These are phyloP conservation scores for Microsporum ferrugineum DNA, from an alignment of 2,329 filamentous ascomycete species.

Conservation along the genomic window DNA sequence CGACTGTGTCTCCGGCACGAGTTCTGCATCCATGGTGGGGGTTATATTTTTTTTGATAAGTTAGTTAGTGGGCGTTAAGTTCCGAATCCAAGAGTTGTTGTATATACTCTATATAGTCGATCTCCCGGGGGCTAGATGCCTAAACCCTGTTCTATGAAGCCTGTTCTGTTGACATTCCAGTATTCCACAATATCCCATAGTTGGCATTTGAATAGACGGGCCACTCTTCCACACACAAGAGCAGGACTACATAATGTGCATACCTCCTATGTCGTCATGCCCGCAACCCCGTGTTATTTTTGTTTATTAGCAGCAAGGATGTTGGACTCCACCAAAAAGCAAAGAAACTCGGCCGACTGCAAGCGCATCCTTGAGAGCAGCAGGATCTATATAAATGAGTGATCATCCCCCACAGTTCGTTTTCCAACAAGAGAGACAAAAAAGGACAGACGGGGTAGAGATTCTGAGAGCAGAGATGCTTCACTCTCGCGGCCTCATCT, in stretches of 20 bases:
- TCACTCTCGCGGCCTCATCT: no score
- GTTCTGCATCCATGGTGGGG: conserved; percentile 28
- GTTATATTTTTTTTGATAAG: neutral
- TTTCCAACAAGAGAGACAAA: neutral
- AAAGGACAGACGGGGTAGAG: neutral
- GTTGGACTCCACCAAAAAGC: neutral
- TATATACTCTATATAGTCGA: neutral
- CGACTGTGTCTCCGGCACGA: conserved; percentile 63
- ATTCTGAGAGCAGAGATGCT: neutral
- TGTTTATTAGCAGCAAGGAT: neutral
- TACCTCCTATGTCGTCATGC: neutral
- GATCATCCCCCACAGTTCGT: neutral
- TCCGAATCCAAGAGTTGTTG: neutral
- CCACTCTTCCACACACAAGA: no score
- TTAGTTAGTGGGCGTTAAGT: neutral
- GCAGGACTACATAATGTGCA: neutral
- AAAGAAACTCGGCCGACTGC: neutral
- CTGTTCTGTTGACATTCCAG: neutral
- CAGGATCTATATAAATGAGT: neutral
- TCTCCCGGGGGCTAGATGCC: neutral
- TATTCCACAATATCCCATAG: neutral
- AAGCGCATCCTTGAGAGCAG: neutral
- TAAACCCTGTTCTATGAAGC: neutral
- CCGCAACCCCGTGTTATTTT: neutral
- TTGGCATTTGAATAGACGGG: neutral